phyloP scores from a whole-genome alignment of 257 asterid genomes.

The Sherardia arvensis region DNA sequence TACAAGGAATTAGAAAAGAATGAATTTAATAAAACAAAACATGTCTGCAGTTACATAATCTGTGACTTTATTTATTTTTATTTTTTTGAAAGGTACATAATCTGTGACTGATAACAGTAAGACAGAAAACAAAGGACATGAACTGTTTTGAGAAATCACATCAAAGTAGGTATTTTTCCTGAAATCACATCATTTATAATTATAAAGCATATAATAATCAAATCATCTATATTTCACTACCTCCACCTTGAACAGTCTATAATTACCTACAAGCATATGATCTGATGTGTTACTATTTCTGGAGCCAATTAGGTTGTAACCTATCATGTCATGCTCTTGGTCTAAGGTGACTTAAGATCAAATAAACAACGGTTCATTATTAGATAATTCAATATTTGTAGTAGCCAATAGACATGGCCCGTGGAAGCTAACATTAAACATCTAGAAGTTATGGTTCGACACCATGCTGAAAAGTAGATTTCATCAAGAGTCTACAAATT shows the following conservation, averaged over 20 bases:
- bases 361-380: not conserved
- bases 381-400: not conserved
- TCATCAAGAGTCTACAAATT: not conserved
- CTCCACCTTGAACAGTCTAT: not conserved
- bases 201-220: too few species aligned
- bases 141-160: not conserved
- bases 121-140: not conserved
- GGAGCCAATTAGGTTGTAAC: not conserved
- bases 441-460: not conserved
- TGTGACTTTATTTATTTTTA: too few species aligned
- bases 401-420: not conserved
- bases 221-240: too few species aligned
- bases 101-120: not conserved
- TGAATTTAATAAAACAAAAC: not conserved
- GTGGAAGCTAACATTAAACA: not conserved
- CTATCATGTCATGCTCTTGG: not conserved
- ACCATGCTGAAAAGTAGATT: not conserved
- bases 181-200: not conserved
- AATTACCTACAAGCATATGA: not conserved
- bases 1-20: conserved; percentile 16
- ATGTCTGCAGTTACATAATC: too few species aligned
- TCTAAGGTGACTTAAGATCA: too few species aligned
- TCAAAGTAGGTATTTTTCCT: not conserved
- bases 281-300: not conserved
- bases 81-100: not conserved